phyloP scores from a whole-genome alignment of 257 asterid species.

The Solanum sejunctum region DNA sequence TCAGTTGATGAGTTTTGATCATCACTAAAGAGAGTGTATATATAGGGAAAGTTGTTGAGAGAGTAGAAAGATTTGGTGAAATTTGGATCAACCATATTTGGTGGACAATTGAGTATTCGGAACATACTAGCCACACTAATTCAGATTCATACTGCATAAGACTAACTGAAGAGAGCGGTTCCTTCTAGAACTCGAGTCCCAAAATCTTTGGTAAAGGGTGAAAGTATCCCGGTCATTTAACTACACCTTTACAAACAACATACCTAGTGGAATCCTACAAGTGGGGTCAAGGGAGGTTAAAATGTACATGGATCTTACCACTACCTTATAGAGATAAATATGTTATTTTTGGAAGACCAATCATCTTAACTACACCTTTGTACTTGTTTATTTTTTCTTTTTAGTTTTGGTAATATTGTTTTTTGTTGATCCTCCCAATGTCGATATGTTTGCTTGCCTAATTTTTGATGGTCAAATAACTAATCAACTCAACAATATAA shows the following conservation, averaged over 20 bases:
- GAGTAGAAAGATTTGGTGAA: not conserved
- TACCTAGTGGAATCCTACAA: too few species aligned
- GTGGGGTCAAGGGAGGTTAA: too few species aligned
- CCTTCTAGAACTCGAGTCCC: not conserved
- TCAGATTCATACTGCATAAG: not conserved
- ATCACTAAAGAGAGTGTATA: not conserved
- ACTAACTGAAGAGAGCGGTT: not conserved
- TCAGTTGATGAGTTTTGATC: not conserved
- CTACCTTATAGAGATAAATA: too few species aligned
- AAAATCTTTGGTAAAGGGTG: not conserved
- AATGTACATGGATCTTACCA: too few species aligned
- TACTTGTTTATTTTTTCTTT: not conserved
- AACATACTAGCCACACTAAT: not conserved
- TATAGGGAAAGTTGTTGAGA: not conserved
- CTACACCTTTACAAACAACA: not conserved
- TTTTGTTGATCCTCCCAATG: not conserved
- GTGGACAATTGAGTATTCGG: not conserved
- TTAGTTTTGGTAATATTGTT: not conserved
- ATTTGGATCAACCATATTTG: not conserved
- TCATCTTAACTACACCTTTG: not conserved
- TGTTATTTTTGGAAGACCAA: too few species aligned
- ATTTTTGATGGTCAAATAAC: not conserved
- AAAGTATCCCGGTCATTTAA: not conserved
- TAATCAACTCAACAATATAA: not conserved
- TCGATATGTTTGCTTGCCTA: not conserved